Base-by-base conservation (phyloP, 2,329 filamentous ascomycete genomes). In the Sporothrix curviconia region DNA sequence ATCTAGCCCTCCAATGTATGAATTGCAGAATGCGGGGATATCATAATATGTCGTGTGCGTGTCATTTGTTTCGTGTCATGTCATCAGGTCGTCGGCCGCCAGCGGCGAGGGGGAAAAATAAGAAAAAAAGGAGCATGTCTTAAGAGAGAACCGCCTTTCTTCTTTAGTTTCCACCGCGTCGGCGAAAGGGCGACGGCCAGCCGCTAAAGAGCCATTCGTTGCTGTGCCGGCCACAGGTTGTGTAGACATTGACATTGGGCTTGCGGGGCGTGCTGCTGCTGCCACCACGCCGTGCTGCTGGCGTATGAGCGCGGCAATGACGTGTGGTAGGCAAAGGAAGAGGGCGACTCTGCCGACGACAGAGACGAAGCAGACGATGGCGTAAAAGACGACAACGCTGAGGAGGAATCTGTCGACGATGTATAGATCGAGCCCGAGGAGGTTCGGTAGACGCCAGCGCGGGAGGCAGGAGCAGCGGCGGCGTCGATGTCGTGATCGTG, bases 201-300 rank as follows among this genome's bases (percentile, higher is more conserved):
- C 64, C 64, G 55, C 61, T 63, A 25, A 65, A 65, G 2, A 65
- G 63, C 64, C 64, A 65, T 52, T 64, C 60, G 37, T 62, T 62
- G 42, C 60, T 61, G 59, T 65, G 64, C 15, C 64, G 62, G 47
- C 64, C 64, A 14, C 64, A 65, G 17, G 62, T 63, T 4, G 63
- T 64, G 60, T 65, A 60, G 58, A 64, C 64, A 47, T 65, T 65
- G 61, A 62, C 60, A 37, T 63, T 58, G 34, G 57, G 59, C 59
- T 55, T 60, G n/a, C 17, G 24, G 7, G 42, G 14, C 7, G 30
- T 30, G 46, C 17, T 24, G 24, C 46, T 32, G 40, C n/a, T n/a
- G n/a, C n/a, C n/a, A n/a, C n/a, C n/a, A n/a, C n/a, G 55, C 22
- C 32, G 14, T 37, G 55, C 49, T 49, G 19, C 17, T 28, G 4